A percentile compares a stretch with the other conserved stretches of the same genome.
Evolutionary conservation across 2,329 filamentous ascomycete species (phyloP).

Genomic region (Nigrograna mackinnonii): DNA sequence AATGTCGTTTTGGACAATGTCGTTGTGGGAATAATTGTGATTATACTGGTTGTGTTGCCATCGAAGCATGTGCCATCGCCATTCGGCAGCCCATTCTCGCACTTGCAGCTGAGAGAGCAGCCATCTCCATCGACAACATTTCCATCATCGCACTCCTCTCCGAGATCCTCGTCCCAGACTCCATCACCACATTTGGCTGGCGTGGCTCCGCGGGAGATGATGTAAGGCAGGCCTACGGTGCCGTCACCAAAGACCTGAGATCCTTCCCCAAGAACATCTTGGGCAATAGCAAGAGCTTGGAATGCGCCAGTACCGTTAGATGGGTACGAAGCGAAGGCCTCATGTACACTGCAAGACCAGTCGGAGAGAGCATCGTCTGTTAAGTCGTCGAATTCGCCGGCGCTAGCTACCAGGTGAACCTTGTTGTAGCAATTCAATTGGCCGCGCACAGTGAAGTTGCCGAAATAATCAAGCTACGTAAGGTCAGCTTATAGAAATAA

Average conservation of each 20-base stretch:
- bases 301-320: conserved; percentile 16
- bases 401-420: conserved; percentile 16
- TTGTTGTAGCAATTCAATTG: conserved; percentile 20
- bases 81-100: conserved; percentile 16
- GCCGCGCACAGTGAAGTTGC: conserved; percentile 19
- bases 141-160: conserved; percentile 20
- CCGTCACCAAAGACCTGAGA: conserved; percentile 18
- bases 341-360: conserved; percentile 20
- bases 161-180: conserved; percentile 16
- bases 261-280: conserved; percentile 16
- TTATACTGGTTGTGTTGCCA: conserved; percentile 9
- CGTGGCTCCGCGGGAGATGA: too few relatives aligned
- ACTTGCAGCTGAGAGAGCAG: conserved; percentile 20
- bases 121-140: conserved; percentile 17
- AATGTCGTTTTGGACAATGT: conserved; percentile 16
- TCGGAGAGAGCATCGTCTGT: conserved; percentile 16
- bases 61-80: conserved; percentile 20
- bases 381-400: conserved; percentile 13
- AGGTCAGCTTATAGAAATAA: conserved; percentile 4
- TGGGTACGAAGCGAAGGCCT: conserved; percentile 18
- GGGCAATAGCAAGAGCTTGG: conserved; percentile 20
- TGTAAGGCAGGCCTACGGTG: conserved; percentile 17
- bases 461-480: conserved; percentile 14
- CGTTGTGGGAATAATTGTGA: conserved; percentile 8
- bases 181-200: too few relatives aligned